Evolutionary conservation across 768 basidiomycete genomes (phyloP).

Genomic region (Porphyrellus cyaneotinctus): DNA sequence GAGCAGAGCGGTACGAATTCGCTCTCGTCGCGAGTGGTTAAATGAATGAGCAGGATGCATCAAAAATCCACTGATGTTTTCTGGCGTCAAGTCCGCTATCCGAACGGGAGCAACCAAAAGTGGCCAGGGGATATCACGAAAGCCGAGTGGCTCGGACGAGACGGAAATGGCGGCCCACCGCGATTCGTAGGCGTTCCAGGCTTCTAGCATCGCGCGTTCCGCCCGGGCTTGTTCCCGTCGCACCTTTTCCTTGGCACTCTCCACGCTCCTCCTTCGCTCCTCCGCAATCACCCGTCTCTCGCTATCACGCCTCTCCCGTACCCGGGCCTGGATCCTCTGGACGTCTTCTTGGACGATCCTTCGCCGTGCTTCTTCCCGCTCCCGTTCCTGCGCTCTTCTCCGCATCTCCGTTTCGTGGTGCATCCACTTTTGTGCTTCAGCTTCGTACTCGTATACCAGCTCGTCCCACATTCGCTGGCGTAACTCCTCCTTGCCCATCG

Average conservation of each 20-base stretch:
- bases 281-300: slow-evolving; percentile 47
- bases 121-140: slow-evolving; percentile 74
- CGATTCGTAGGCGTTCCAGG: slow-evolving; percentile 62
- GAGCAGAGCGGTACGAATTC: slow-evolving; percentile 61
- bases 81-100: slow-evolving; percentile 48
- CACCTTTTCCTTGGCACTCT: slow-evolving; percentile 40
- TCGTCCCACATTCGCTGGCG: slow-evolving; percentile 49
- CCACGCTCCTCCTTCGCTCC: slow-evolving; percentile 38
- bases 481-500: slow-evolving; percentile 28
- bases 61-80: slow-evolving; percentile 57
- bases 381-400: slow-evolving; percentile 42
- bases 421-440: slow-evolving; percentile 53
- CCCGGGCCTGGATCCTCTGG: slow-evolving; percentile 48
- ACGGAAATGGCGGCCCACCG: slow-evolving; percentile 54
- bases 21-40: slow-evolving; percentile 55
- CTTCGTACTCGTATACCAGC: slow-evolving; percentile 46
- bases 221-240: slow-evolving; percentile 38
- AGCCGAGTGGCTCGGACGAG: slow-evolving; percentile 47
- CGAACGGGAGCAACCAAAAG: slow-evolving; percentile 39
- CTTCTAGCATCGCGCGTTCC: slow-evolving; percentile 46
- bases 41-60: slow-evolving; percentile 62
- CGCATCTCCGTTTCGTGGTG: slow-evolving; percentile 44
- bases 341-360: slow-evolving; percentile 53
- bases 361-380: slow-evolving; percentile 40
- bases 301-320: slow-evolving; percentile 47